Evolutionary conservation across 352 stramenopile species (phyloP).

Genomic region (Pythium sp.): DNA sequence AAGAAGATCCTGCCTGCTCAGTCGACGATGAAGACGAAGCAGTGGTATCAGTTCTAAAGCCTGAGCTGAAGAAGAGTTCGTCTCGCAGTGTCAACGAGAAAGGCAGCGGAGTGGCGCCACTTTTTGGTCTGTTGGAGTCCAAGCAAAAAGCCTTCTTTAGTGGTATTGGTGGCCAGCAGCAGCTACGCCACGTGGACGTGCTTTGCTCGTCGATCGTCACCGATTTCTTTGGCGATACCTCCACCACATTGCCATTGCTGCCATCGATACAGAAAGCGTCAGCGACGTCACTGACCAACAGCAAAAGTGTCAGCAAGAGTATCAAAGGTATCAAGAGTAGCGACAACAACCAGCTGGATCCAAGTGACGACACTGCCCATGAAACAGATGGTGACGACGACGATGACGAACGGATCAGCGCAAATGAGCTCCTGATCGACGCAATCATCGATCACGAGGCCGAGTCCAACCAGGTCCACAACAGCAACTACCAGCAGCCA

Average conservation of each 20-base stretch:
- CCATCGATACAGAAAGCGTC: background rate
- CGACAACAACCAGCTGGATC: conserved; percentile 14
- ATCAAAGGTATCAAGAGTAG: background rate
- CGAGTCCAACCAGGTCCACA: conserved; percentile 12
- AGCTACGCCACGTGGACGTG: conserved; percentile 30
- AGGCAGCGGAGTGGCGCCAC: background rate
- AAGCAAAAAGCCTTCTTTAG: background rate
- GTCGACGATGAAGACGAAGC: background rate
- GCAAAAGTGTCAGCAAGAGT: background rate
- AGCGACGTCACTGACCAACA: background rate
- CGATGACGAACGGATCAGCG: background rate
- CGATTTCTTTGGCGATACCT: conserved; percentile 32
- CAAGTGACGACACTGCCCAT: background rate
- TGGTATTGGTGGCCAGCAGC: background rate
- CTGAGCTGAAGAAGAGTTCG: background rate
- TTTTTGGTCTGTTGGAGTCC: background rate
- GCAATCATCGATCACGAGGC: conserved; percentile 13
- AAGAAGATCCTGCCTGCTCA: conserved; percentile 12
- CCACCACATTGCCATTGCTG: background rate
- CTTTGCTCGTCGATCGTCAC: conserved; percentile 44
- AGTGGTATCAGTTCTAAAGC: background rate
- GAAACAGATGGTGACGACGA: background rate
- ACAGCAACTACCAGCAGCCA: background rate
- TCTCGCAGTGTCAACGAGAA: too few species aligned
- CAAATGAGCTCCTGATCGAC: conserved; percentile 13